Percentiles rank a stretch among this genome's conserved stretches.
These are phyloP conservation scores for Coemansia sp. DNA, from an alignment of 192 early-diverging fungal genomes.

Conservation along the genomic window DNA sequence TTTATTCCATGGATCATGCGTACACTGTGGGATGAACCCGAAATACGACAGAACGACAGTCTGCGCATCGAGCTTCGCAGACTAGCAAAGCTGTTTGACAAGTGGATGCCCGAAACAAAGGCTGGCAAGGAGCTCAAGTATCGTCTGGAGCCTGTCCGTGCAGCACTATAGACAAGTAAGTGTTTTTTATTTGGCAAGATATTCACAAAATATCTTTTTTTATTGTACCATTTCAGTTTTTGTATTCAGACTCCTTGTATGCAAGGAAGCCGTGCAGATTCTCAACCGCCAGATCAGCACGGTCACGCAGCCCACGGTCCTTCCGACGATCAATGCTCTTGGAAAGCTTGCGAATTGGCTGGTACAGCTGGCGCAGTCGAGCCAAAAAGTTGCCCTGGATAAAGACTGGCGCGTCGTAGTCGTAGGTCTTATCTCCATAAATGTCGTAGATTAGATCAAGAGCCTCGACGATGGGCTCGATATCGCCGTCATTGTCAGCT, in stretches of 20 bases:
- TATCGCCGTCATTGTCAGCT: neutral
- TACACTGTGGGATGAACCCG: constrained; percentile 69
- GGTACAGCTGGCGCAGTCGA: constrained; percentile 56
- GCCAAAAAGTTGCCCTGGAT: constrained; percentile 63
- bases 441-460: constrained; percentile 87
- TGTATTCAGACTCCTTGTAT: constrained; percentile 80
- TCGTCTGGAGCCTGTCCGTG: constrained; percentile 81
- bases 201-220: neutral
- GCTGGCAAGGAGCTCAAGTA: constrained; percentile 83
- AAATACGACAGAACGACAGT: constrained; percentile 52
- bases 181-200: neutral
- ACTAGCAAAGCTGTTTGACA: constrained; percentile 66
- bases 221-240: constrained; percentile 2
- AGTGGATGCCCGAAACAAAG: constrained; percentile 76
- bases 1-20: constrained; percentile 94
- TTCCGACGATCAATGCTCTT: constrained; percentile 71
- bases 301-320: constrained; percentile 63
- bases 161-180: constrained; percentile 40
- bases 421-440: constrained; percentile 76
- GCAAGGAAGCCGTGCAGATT: constrained; percentile 84
- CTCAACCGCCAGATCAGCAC: constrained; percentile 72
- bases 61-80: constrained; percentile 66
- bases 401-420: constrained; percentile 85
- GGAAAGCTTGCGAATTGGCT: constrained; percentile 54
- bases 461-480: constrained; percentile 62